Percentiles rank a stretch among this genome's conserved stretches.
Evolutionary conservation across 176 grass and related monocot species (phyloP).

Genomic region (Urochloa ruziziensis): DNA sequence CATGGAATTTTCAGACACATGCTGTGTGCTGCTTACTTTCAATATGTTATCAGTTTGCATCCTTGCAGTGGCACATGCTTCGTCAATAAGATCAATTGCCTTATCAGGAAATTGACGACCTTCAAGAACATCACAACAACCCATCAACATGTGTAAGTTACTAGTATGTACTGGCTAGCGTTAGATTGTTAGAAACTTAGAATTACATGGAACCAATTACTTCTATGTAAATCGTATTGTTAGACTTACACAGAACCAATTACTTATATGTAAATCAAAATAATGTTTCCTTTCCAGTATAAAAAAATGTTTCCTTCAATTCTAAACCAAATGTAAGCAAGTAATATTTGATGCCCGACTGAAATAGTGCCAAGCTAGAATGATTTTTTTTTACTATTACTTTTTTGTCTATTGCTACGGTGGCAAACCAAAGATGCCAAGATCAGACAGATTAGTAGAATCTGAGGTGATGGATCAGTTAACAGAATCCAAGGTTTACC

Average conservation of each 20-base stretch:
- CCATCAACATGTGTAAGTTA: background rate
- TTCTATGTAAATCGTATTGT: background rate
- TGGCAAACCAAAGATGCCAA: background rate
- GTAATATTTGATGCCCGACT: background rate
- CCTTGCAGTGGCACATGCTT: slow-evolving; percentile 14
- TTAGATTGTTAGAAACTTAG: background rate
- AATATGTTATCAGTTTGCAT: background rate
- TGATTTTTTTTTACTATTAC: background rate
- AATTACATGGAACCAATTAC: background rate
- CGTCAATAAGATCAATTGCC: slow-evolving; percentile 39
- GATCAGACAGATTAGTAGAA: background rate
- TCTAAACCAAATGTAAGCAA: background rate
- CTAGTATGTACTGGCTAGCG: background rate
- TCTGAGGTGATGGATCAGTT: background rate
- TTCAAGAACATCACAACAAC: background rate
- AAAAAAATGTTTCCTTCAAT: background rate
- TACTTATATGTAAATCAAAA: background rate
- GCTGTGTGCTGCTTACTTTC: background rate
- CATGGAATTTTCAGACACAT: background rate
- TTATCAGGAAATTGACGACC: slow-evolving; percentile 37
- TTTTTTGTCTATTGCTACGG: background rate
- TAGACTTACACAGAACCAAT: background rate
- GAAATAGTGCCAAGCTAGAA: background rate
- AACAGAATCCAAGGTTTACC: too few relatives aligned
- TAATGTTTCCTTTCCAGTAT: background rate